Conservation (phyloP, 2,329 filamentous ascomycete genomes). For the Fusarium tjaetaba region DNA sequence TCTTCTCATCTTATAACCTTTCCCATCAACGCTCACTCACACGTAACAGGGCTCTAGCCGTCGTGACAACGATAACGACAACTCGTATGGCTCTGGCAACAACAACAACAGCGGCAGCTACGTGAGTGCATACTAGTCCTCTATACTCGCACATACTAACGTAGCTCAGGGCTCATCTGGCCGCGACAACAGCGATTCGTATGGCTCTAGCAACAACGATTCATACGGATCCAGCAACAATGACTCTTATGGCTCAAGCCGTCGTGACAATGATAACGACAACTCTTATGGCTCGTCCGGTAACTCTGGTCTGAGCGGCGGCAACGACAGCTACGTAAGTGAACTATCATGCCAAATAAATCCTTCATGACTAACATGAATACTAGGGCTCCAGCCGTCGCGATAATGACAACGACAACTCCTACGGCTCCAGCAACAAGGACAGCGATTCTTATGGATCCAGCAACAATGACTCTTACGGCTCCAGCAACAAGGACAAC, state of each 20-base stretch:
- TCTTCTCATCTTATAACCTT: not conserved
- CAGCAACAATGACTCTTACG: not conserved
- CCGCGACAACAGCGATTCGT: slow-evolving; percentile 4
- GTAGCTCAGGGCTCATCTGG: not conserved
- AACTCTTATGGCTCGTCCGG: slow-evolving; percentile 7
- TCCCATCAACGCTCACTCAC: not conserved
- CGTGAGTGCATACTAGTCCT: not conserved
- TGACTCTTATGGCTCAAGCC: not conserved
- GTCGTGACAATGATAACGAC: slow-evolving; percentile 2
- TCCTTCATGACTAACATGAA: not conserved
- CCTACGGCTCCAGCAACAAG: not conserved
- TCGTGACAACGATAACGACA: slow-evolving; percentile 22
- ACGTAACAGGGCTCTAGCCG: slow-evolving; percentile 25
- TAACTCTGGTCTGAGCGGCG: slow-evolving; percentile 6
- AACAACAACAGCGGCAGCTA: slow-evolving; percentile 1
- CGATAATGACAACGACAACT: slow-evolving; percentile 2
- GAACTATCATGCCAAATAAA: too few species aligned
- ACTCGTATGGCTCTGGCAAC: slow-evolving; percentile 5
- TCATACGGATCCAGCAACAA: not conserved
- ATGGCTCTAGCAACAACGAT: slow-evolving; percentile 17
- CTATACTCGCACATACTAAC: not conserved
- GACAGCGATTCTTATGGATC: slow-evolving; percentile 11
- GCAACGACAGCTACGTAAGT: slow-evolving; percentile 17
- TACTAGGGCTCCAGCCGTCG: slow-evolving; percentile 20
- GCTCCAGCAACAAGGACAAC: not conserved